Conservation (phyloP, 1,284 basidiomycete genomes). For the Leccinum huronense region DNA sequence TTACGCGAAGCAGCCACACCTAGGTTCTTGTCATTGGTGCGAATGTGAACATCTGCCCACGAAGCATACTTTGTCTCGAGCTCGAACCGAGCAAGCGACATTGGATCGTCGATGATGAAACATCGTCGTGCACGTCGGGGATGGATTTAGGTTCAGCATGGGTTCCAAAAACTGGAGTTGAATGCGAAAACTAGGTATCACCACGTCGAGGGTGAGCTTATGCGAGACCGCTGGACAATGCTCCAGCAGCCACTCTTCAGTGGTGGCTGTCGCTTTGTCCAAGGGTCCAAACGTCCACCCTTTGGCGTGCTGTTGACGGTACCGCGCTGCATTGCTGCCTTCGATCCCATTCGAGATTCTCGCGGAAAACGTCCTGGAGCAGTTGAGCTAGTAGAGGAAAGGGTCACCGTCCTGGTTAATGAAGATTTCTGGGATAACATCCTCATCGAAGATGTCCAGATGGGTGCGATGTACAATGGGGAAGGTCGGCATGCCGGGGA, state of each 20-base stretch:
- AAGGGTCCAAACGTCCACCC: slow-evolving; percentile 53
- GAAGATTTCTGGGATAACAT: slow-evolving; percentile 52
- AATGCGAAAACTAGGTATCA: slow-evolving; percentile 59
- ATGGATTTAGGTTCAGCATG: slow-evolving; percentile 45
- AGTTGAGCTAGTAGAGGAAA: slow-evolving; percentile 55
- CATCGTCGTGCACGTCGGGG: slow-evolving; percentile 45
- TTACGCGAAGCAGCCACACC: slow-evolving; percentile 40
- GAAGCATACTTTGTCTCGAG: slow-evolving; percentile 25
- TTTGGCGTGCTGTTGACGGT: slow-evolving; percentile 42
- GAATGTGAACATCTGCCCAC: slow-evolving; percentile 29
- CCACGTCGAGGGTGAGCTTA: slow-evolving; percentile 51
- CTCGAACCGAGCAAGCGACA: slow-evolving; percentile 37
- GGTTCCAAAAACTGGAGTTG: slow-evolving; percentile 42
- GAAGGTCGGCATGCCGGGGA: slow-evolving; percentile 63
- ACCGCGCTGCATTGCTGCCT: slow-evolving; percentile 46
- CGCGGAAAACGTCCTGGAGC: slow-evolving; percentile 45
- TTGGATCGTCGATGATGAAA: slow-evolving; percentile 59
- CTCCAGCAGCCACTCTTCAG: slow-evolving; percentile 40
- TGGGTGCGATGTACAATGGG: slow-evolving; percentile 55
- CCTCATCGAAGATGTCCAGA: slow-evolving; percentile 52
- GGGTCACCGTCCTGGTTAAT: slow-evolving; percentile 61
- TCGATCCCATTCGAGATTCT: slow-evolving; percentile 48
- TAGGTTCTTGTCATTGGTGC: slow-evolving; percentile 27
- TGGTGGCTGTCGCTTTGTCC: slow-evolving; percentile 39
- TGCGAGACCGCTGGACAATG: slow-evolving; percentile 28